Evolutionary conservation across 1,284 basidiomycete species (phyloP).

Genomic region (Tylopilus sp.): DNA sequence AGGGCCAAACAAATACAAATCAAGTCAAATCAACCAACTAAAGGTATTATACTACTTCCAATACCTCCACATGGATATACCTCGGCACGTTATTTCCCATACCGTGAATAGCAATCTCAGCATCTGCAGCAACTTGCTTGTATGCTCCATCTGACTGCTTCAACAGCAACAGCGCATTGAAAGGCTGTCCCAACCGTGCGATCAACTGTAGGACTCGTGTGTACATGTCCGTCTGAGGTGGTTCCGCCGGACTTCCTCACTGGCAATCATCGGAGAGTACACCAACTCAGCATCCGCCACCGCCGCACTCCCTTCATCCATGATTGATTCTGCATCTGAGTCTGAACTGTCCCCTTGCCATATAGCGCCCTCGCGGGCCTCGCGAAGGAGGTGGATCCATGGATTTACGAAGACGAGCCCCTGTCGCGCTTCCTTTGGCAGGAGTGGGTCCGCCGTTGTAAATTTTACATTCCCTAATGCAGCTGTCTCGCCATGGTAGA

Average conservation of each 20-base stretch:
- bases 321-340: background rate
- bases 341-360: background rate
- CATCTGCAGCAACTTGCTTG: slow-evolving; percentile 5
- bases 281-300: background rate
- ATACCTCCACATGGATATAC: too few relatives aligned
- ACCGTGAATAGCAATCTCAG: too few relatives aligned
- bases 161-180: background rate
- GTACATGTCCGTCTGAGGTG: background rate
- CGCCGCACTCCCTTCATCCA: background rate
- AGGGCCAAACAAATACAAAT: too few relatives aligned
- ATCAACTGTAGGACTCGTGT: background rate
- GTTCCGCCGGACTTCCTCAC: slow-evolving; percentile 1
- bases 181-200: background rate
- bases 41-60: too few relatives aligned
- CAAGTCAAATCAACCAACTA: too few relatives aligned
- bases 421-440: background rate
- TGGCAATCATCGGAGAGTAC: background rate
- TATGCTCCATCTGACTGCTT: slow-evolving; percentile 2
- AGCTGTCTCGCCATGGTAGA: background rate
- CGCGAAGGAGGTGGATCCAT: slow-evolving; percentile 1
- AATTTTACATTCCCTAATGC: slow-evolving; percentile 3
- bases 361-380: too few relatives aligned
- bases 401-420: slow-evolving; percentile 4
- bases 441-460: background rate
- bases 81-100: too few relatives aligned